Evolutionary conservation across 163 green algal species (phyloP).

Genomic region (Scenedesmus sp.): DNA sequence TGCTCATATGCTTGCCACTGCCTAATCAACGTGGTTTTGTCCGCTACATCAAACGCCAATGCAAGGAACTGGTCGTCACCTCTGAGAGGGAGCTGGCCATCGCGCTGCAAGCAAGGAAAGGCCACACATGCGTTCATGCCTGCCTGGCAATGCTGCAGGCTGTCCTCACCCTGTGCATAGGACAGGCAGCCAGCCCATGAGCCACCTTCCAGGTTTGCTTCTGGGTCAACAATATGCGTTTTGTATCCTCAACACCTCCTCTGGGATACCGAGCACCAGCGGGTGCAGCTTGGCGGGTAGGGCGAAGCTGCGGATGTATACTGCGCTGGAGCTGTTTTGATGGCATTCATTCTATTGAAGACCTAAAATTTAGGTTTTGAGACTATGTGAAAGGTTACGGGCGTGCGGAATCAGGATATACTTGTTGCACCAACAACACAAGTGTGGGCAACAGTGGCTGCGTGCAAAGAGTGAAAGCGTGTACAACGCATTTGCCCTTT

Average conservation of each 20-base stretch:
- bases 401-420: not conserved
- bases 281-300: not conserved
- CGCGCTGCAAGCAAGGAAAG: not conserved
- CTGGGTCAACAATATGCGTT: not conserved
- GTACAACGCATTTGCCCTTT: too few relatives aligned
- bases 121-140: not conserved
- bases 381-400: not conserved
- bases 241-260: not conserved
- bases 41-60: too few relatives aligned
- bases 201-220: not conserved
- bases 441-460: not conserved
- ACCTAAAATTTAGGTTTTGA: not conserved
- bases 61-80: too few relatives aligned
- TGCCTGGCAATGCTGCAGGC: not conserved
- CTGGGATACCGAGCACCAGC: not conserved
- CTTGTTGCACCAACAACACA: not conserved
- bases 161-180: not conserved
- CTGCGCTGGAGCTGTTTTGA: not conserved
- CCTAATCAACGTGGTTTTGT: too few relatives aligned
- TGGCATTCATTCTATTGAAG: too few relatives aligned
- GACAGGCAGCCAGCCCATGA: not conserved
- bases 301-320: not conserved
- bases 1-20: not conserved
- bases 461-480: not conserved
- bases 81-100: too few relatives aligned